A percentile compares a stretch with the other conserved stretches of the same genome.
Evolutionary conservation across 331 rosid genomes (phyloP).

Genomic region (Rosa hybrid): DNA sequence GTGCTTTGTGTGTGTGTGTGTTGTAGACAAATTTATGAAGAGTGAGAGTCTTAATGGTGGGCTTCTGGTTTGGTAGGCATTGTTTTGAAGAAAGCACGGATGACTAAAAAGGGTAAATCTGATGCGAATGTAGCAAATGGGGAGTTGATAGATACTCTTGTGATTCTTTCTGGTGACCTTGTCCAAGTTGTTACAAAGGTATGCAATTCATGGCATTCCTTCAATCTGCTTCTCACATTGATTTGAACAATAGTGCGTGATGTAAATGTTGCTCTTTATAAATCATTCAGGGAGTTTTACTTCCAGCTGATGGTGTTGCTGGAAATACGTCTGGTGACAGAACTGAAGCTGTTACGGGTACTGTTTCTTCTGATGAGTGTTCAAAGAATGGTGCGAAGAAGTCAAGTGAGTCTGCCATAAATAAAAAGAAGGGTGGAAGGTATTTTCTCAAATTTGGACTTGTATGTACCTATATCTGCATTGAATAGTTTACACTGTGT

Average conservation of each 20-base stretch:
- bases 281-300: slow-evolving; percentile 53
- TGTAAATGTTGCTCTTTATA: slow-evolving; percentile 19
- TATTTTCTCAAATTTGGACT: slow-evolving; percentile 30
- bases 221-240: slow-evolving; percentile 3
- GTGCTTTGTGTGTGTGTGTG: no score
- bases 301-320: slow-evolving; percentile 52
- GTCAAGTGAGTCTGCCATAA: slow-evolving; percentile 26
- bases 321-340: slow-evolving; percentile 45
- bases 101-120: slow-evolving; percentile 65
- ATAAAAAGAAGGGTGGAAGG: slow-evolving; percentile 53
- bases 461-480: slow-evolving; percentile 9
- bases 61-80: slow-evolving; percentile 43
- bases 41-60: background rate
- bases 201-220: slow-evolving; percentile 14
- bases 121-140: slow-evolving; percentile 50
- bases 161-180: slow-evolving; percentile 62
- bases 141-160: slow-evolving; percentile 62
- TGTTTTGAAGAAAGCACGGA: slow-evolving; percentile 79
- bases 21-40: background rate
- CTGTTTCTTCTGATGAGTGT: slow-evolving; percentile 32
- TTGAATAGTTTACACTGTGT: background rate
- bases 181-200: slow-evolving; percentile 89
- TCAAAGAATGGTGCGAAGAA: slow-evolving; percentile 32
- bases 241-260: slow-evolving; percentile 12
- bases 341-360: slow-evolving; percentile 42